Conservation (phyloP, 1,139 yeast species). For the Blastobotrys raffinosifermentans region DNA sequence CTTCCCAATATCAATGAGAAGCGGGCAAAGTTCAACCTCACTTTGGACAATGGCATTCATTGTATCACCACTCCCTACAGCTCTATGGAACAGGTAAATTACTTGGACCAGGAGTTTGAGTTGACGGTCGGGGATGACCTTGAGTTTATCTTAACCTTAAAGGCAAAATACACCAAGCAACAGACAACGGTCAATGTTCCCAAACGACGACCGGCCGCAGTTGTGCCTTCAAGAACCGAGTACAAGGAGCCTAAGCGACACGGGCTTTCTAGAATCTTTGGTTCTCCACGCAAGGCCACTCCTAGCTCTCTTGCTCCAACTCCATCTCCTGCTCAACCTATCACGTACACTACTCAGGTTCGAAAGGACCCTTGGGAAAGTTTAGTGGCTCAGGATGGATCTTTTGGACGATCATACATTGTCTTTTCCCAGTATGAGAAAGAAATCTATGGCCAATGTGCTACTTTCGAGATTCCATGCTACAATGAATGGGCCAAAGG, state of each 20-base stretch:
- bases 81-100: slow-evolving; percentile 39
- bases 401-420: slow-evolving; percentile 73
- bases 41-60: slow-evolving; percentile 87
- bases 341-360: slow-evolving; percentile 5
- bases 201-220: slow-evolving; percentile 27
- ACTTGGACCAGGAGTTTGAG: slow-evolving; percentile 79
- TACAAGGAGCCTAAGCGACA: slow-evolving; percentile 5
- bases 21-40: slow-evolving; percentile 60
- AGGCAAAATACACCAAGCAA: slow-evolving; percentile 53
- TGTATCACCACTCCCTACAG: slow-evolving; percentile 70
- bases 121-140: slow-evolving; percentile 60
- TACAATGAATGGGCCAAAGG: slow-evolving; percentile 73
- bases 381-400: slow-evolving; percentile 72
- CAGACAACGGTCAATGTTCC: slow-evolving; percentile 42
- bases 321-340: slow-evolving; percentile 1
- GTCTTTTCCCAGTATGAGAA: slow-evolving; percentile 55
- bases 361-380: slow-evolving; percentile 21
- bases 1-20: slow-evolving; percentile 52
- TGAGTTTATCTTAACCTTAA: slow-evolving; percentile 70
- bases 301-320: slow-evolving; percentile 1
- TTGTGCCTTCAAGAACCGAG: slow-evolving; percentile 11
- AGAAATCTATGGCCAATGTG: slow-evolving; percentile 48
- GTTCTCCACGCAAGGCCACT: slow-evolving; percentile 1
- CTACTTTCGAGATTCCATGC: slow-evolving; percentile 52
- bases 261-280: background rate